phyloP scores from a whole-genome alignment of 495 filamentous ascomycete genomes.

The Penicillium cataractarum region DNA sequence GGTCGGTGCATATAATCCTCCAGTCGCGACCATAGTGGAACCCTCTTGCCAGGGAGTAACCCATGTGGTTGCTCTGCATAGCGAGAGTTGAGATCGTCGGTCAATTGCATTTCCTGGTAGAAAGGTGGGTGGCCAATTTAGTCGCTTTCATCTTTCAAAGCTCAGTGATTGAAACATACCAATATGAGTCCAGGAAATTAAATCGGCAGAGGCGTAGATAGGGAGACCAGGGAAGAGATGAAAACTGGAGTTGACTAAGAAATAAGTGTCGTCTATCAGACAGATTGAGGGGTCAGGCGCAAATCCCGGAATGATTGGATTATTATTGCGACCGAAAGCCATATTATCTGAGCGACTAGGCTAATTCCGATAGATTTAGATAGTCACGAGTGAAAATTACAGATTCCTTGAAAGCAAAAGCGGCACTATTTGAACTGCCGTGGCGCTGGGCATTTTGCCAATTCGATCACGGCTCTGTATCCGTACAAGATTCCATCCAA shows the following conservation, averaged over 20 bases:
- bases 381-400: not conserved
- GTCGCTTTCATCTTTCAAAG: not conserved
- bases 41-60: conserved; percentile 16
- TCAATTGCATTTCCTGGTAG: conserved; percentile 26
- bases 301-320: conserved; percentile 27
- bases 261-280: conserved; percentile 25
- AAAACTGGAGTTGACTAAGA: conserved; percentile 38
- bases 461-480: conserved; percentile 10
- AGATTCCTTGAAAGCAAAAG: not conserved
- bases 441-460: conserved; percentile 12
- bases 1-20: conserved; percentile 31
- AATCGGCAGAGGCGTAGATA: conserved; percentile 33
- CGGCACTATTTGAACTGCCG: not conserved
- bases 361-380: not conserved
- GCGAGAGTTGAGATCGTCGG: conserved; percentile 16
- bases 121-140: not conserved
- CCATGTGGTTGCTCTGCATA: conserved; percentile 14
- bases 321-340: not conserved
- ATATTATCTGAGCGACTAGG: not conserved
- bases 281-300: conserved; percentile 29
- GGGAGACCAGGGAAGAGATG: conserved; percentile 37
- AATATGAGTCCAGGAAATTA: conserved; percentile 30
- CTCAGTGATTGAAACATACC: conserved; percentile 2
- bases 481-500: not conserved
- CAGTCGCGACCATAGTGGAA: conserved; percentile 11